Evolutionary conservation across 768 basidiomycete genomes (phyloP).

Genomic region (Tricholoma matsutake): DNA sequence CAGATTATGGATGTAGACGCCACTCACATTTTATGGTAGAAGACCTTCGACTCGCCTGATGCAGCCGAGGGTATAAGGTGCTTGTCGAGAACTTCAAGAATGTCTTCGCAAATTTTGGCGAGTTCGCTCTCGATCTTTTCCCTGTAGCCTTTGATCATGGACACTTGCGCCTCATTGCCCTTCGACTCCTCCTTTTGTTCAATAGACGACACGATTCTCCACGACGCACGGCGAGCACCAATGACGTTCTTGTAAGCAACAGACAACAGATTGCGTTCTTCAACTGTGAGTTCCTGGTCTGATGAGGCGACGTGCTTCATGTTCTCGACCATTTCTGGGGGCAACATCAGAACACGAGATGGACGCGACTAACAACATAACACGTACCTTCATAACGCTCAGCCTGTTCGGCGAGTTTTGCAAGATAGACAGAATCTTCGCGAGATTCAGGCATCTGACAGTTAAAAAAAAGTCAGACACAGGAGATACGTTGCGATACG

Average conservation of each 20-base stretch:
- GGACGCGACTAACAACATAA: neutral
- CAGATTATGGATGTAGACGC: constrained; percentile 2
- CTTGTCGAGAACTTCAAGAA: constrained; percentile 95
- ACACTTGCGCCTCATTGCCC: constrained; percentile 93
- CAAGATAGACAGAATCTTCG: constrained; percentile 98
- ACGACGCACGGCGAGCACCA: constrained; percentile 95
- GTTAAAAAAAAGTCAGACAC: constrained; percentile 20
- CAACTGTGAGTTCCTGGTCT: constrained; percentile 96
- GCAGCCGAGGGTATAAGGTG: constrained; percentile 97
- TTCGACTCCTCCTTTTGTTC: constrained; percentile 99
- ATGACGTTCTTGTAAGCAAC: constrained; percentile 99
- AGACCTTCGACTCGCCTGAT: constrained; percentile 96
- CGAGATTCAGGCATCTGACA: constrained; percentile 78
- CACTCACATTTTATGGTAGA: constrained; percentile 98
- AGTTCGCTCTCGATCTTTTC: constrained; percentile 98
- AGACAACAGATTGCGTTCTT: constrained; percentile 96
- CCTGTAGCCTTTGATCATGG: constrained; percentile 97
- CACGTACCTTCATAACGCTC: constrained; percentile 94
- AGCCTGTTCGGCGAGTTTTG: constrained; percentile 99
- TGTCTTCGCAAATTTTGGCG: constrained; percentile 98
- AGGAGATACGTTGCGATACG: constrained; percentile 32
- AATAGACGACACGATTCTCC: constrained; percentile 97
- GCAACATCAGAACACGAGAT: constrained; percentile 6
- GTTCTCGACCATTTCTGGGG: constrained; percentile 94
- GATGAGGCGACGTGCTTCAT: constrained; percentile 99